phyloP scores from a whole-genome alignment of 2,329 filamentous ascomycete genomes.

The Fusarium chaquense region DNA sequence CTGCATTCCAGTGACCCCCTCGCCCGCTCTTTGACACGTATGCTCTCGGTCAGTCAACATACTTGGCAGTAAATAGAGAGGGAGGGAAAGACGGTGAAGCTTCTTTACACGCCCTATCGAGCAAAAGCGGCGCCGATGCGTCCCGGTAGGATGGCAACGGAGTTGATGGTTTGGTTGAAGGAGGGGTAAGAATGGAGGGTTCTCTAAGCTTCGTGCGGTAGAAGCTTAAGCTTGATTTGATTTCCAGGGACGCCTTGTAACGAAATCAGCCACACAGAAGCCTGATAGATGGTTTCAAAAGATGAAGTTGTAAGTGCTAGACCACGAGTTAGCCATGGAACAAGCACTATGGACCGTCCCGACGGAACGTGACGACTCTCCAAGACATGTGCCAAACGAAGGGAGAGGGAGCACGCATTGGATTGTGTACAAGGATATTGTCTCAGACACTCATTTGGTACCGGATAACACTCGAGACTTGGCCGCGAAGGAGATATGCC shows the following conservation, averaged over 20 bases:
- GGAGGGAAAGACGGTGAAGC: background rate
- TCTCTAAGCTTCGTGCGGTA: background rate
- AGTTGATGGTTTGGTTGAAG: background rate
- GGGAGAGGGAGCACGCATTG: conserved; percentile 19
- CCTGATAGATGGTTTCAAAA: conserved; percentile 3
- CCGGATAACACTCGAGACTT: background rate
- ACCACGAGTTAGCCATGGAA: conserved; percentile 5
- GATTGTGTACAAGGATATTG: background rate
- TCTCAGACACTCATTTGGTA: conserved; percentile 18
- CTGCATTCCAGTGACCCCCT: conserved; percentile 30
- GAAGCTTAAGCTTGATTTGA: conserved; percentile 2
- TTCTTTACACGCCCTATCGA: background rate
- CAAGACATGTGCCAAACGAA: conserved; percentile 22
- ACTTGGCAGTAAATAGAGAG: background rate
- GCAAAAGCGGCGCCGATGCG: background rate
- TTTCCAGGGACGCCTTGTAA: background rate
- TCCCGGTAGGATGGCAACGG: conserved; percentile 13
- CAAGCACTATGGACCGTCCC: conserved; percentile 29
- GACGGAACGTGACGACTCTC: conserved; percentile 25
- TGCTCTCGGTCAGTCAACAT: conserved; percentile 19
- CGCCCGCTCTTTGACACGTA: conserved; percentile 22
- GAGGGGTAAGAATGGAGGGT: background rate
- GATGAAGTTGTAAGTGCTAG: conserved; percentile 11
- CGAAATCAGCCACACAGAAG: background rate
- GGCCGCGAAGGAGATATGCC: background rate